Base-by-base conservation (phyloP, 1,284 basidiomycete genomes). In the Cryptococcus amylolentus region DNA sequence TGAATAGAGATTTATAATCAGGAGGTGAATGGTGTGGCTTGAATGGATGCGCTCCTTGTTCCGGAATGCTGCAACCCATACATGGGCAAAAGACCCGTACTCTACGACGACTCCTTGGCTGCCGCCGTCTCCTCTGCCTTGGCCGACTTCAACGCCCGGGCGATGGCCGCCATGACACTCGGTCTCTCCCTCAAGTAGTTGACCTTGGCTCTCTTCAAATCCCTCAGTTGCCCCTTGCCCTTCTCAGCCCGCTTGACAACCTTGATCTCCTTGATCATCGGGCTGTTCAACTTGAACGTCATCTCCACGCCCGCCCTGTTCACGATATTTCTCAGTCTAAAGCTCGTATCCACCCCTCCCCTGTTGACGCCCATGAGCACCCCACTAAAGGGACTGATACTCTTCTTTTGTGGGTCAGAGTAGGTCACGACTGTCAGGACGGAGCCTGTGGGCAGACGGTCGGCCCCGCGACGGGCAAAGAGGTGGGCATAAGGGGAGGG, bases 281-380 rank as follows among this genome's bases (percentile, higher is more conserved):
- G 92, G 51, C 86, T 88, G 71, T 84, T 86, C 60, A 87, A 84
- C 71, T 87, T 91, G 78, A 90, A 89, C 69, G 87, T 87, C 86
- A 91, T 87, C 80, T 96, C 92, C 39, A 94, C 87, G 16, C 91
- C 92, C 10, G 87, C 89, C 63, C 89, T 83, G 67, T 91, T 88
- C 56, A 96, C 83, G 64, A 95, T 83, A 77, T 95, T 96, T 60
- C 93, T 83, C 50, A 96, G 77, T 49, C 86, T 81, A 71, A 96
- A 89, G 38, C 84, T 86, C 26, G 90, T 91, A 77, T 90, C 88
- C 28, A 84, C 81, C 0, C 92, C 92, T 45, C 88, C 83, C 58
- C 90, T 82, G 51, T 88, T 84, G 59, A 92, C 83, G 45, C 84
- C 83, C 69, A 94, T 83, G 52, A 96, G 80, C 47, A 96, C 88